phyloP scores from a whole-genome alignment of 1,284 basidiomycete species.

The Ustilago xerochloae region DNA sequence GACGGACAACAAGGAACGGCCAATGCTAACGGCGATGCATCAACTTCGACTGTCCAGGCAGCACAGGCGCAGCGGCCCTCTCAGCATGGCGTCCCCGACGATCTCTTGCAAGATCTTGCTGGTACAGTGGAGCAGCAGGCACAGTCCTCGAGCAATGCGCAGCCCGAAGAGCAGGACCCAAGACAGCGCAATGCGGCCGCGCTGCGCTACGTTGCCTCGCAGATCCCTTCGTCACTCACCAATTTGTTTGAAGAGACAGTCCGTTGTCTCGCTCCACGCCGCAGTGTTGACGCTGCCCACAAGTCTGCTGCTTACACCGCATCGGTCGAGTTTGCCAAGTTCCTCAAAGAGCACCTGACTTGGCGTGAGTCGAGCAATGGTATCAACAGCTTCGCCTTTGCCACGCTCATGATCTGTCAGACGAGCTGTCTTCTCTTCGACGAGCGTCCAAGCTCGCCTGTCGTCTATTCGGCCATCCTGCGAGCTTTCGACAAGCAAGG shows the following conservation, averaged over 20 bases:
- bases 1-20: conserved; percentile 1
- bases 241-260: conserved; percentile 92
- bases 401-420: conserved; percentile 80
- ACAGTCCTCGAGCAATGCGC: conserved; percentile 9
- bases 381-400: conserved; percentile 67
- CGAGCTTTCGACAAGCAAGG: conserved; percentile 78
- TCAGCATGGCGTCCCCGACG: conserved; percentile 39
- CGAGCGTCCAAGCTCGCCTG: conserved; percentile 72
- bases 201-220: conserved; percentile 82
- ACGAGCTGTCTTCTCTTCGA: conserved; percentile 82
- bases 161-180: conserved; percentile 29
- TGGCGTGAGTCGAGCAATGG: conserved; percentile 73
- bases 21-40: neutral
- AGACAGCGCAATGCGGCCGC: conserved; percentile 46
- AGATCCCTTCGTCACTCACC: conserved; percentile 80
- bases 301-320: conserved; percentile 81
- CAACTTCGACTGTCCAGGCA: conserved; percentile 6
- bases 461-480: conserved; percentile 83
- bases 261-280: conserved; percentile 82
- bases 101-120: conserved; percentile 43
- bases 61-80: conserved; percentile 29
- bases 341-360: conserved; percentile 80
- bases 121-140: conserved; percentile 43
- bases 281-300: conserved; percentile 80
- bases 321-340: conserved; percentile 77